phyloP scores from a whole-genome alignment of 805 yeast species.

The Saturnispora besseyi region DNA sequence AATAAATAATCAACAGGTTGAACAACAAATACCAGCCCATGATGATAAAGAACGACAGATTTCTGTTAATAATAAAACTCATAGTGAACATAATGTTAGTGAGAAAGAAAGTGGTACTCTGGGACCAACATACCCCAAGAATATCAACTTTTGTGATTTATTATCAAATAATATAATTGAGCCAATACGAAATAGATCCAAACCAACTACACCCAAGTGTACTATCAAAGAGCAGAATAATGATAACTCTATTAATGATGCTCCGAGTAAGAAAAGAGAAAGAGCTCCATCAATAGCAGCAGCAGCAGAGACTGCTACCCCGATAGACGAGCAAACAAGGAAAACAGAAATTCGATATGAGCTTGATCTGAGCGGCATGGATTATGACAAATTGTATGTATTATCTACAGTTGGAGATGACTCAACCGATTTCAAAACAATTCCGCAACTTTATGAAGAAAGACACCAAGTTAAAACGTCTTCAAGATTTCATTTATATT shows the following conservation, averaged over 20 bases:
- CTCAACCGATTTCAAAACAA: background rate
- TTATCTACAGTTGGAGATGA: background rate
- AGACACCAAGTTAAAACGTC: background rate
- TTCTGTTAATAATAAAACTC: too few species aligned
- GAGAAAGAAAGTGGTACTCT: background rate
- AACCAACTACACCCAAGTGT: background rate
- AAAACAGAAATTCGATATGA: background rate
- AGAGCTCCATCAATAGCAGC: background rate
- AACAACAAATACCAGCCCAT: background rate
- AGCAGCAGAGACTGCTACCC: too few species aligned
- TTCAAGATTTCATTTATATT: conserved; percentile 1
- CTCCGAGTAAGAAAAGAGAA: background rate
- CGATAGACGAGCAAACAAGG: background rate
- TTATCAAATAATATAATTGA: background rate
- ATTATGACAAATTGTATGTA: background rate
- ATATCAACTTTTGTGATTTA: background rate
- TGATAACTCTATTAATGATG: too few species aligned
- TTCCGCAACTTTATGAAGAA: background rate
- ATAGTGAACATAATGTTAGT: background rate
- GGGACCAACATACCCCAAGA: background rate
- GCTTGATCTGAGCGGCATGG: background rate
- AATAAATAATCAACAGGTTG: background rate
- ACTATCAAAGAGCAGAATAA: background rate
- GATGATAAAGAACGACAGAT: background rate
- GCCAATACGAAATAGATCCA: background rate